Base-by-base conservation (phyloP, 345 rosid species). In the Geranium rotundifolium region DNA sequence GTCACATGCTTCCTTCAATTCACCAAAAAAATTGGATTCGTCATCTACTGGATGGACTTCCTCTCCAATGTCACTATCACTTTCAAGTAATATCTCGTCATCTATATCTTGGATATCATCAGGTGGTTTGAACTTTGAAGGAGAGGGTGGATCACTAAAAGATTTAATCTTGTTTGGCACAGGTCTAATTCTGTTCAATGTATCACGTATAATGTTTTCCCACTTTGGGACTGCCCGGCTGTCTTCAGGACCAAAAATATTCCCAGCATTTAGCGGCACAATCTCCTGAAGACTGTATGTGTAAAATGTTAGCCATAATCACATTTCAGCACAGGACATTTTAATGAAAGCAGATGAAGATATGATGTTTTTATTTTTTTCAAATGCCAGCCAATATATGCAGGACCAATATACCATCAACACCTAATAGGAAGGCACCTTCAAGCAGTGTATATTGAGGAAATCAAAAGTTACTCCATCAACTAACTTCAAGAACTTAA, bases 101-200 rank as follows among this genome's bases (percentile, higher is more conserved):
- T 80, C 89, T 59, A 87, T 63, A 65, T 68, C 76, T 27, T 81
- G 85, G 60, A 84, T 64, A 56, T 89, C 91, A 16, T 84, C 91
- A 57, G 73, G 75, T 65, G 86, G 88, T 75, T 72, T 75, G 63
- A 89, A 80, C 72, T 81, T 92, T 37, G 95, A 85, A 9, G 98
- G 98, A 65, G 98, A 89, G 52, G 92, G 85, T 18, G 96, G 98
- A 75, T 92, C 98, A 81, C 96, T 92, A 59, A 85, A 80, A 76
- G 87, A 80, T 65, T 92, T 89, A 60, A 87, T 74, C 60, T 62
- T 83, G 4, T 73, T 34, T 46, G 56, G 63, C 54, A 75, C 67
- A 52, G 83, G 88, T 64, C 71, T 78, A 65, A 84, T 74, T 78
- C 87, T 75, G 67, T 82, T 79, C 54, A 92, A 78, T 54, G 91